Evolutionary conservation across 352 stramenopile genomes (phyloP), one percentile per base, ranked within the genome.

Genomic region (Elongisporangium undulatum): DNA sequence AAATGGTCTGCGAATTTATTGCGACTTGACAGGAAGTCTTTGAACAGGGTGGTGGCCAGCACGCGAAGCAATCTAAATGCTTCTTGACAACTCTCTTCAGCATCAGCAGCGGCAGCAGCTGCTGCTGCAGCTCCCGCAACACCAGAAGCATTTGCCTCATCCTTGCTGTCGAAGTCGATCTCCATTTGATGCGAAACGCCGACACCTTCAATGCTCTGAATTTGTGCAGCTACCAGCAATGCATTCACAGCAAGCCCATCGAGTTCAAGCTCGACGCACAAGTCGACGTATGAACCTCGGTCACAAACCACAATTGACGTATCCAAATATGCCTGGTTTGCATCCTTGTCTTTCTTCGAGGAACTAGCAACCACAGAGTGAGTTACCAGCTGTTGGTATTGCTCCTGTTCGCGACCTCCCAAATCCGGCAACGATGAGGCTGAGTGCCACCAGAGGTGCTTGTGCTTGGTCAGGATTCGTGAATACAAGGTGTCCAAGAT

Each of bases 381-480:
- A 48, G 64, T 79, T 34, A 85, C 78, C 24, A 87, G 54, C 26
- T 82, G 68, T 21, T 89, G 85, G 59, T 97, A 92, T 53, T 97
- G 83, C 68, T 95, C 92, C 64, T 84, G 89, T 58, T 94, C 80
- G 20, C 78, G 74, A 0, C 85, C 82, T 49, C 96, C 96, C 15
- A 99, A 69, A 72, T 98, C 95, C 2, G 95, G 95, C 12, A 82
- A 60, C 12, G 90, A 90, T 16, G 85, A 81, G 8, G 82, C 72
- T 29, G 91, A 98, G 41, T 97, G 96, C 97, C 97, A 99, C 66
- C 97, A 94, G 17, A 99, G 26, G 63, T 98, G 93, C 59, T 98
- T 91, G 72, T 98, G 95, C 65, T 97, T 96, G 45, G 70, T 70
- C 51, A 99, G 75, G 21, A 96, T 82, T 20, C 97, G 84, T 12